Base-by-base conservation (phyloP, 371 early-diverging fungal genomes). In the Mortierella sp. region DNA sequence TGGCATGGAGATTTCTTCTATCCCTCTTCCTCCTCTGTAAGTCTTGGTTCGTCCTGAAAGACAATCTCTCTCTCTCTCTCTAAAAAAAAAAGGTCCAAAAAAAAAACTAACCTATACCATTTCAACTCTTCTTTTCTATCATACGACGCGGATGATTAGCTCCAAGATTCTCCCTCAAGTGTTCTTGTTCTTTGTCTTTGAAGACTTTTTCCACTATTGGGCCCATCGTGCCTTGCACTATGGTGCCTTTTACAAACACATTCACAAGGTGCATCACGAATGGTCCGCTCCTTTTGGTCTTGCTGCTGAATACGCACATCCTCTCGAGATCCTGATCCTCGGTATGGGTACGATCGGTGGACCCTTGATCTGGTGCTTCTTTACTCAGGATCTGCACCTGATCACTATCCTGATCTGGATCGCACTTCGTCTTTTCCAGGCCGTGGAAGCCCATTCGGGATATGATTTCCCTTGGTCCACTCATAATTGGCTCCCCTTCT, bases 211-310 rank as follows among this genome's bases (percentile, higher is more conserved):
- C 80, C 93, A 94, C 64, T 94, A 94, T 83, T 89, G 87, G 85
- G 84, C 90, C 21, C 98, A 97, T 82, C 90, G 96, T 47, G 83
- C 88, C 37, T 86, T 97, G 79, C 98, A 97, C 87, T 91, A 91
- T 84, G 93, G 93, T 11, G 88, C 91, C n/a, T 82, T 96, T 68
- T 97, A 97, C 86, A 94, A 93, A 66, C 80, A 87, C 72, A 90
- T 97, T 58, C 98, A 97, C 89, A 97, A 97, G 84, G 81, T 92
- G 23, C 97, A 97, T 82, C 98, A 97, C 86, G 94, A 96, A 75
- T 97, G 91, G 84, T 85, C 92, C 53, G 93, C 96, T 12, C 96
- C 98, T 46, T 94, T 96, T 57, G 98, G 96, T 47, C 84, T 95
- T 62, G 82, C 93, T 44, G 94, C 94, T 26, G 95, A 95, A 81